Conservation (phyloP, 1,284 basidiomycete genomes). For the Moniliophthora roreri region DNA sequence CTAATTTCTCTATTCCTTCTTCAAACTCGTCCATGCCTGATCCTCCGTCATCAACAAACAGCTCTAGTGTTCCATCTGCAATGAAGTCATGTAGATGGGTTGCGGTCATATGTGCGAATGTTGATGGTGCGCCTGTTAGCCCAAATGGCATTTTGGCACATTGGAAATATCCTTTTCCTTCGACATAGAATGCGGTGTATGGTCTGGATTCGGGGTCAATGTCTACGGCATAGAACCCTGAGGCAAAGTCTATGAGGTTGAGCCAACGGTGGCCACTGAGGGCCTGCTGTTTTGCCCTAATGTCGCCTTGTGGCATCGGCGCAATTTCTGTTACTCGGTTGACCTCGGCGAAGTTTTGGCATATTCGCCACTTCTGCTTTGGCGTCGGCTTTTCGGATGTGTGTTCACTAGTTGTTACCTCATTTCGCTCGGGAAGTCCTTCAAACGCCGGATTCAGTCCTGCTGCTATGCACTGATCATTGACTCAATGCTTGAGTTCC, state of each 20-base stretch:
- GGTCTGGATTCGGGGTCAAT: slow-evolving; percentile 27
- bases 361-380: slow-evolving; percentile 33
- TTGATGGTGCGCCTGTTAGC: slow-evolving; percentile 38
- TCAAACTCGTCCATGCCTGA: slow-evolving; percentile 27
- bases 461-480: slow-evolving; percentile 25
- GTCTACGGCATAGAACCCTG: slow-evolving; percentile 35
- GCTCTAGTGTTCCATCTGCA: slow-evolving; percentile 24
- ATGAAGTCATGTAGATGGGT: slow-evolving; percentile 30
- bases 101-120: slow-evolving; percentile 33
- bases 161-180: slow-evolving; percentile 36
- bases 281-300: slow-evolving; percentile 30
- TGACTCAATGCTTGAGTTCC: slow-evolving; percentile 26
- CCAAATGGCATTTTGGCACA: slow-evolving; percentile 41
- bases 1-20: slow-evolving; percentile 20
- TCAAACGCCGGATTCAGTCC: slow-evolving; percentile 19
- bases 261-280: slow-evolving; percentile 32
- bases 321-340: slow-evolving; percentile 34
- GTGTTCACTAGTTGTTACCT: too few relatives aligned
- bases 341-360: slow-evolving; percentile 34
- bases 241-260: slow-evolving; percentile 31
- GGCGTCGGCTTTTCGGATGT: neutral
- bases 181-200: slow-evolving; percentile 37
- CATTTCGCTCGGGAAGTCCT: slow-evolving; percentile 16
- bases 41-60: slow-evolving; percentile 34
- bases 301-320: slow-evolving; percentile 36